A percentile compares a stretch with the other conserved stretches of the same genome.
These are phyloP conservation scores for Colletotrichum camelliae DNA, from an alignment of 2,329 filamentous ascomycete species.

Conservation along the genomic window DNA sequence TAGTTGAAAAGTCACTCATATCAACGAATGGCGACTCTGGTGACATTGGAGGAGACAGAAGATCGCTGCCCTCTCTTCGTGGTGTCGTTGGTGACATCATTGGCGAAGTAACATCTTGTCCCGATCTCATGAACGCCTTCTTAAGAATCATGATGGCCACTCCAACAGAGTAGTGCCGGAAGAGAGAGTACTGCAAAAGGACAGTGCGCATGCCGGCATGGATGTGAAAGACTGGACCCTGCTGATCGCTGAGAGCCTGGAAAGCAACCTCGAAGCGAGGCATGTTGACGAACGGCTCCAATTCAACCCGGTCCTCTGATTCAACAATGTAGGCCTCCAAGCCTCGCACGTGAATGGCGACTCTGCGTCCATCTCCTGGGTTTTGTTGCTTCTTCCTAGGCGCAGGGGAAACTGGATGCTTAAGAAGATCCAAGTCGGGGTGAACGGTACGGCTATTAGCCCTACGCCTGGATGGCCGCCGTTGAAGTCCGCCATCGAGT, in stretches of 20 bases:
- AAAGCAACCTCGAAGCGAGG: constrained; percentile 88
- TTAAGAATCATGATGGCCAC: constrained; percentile 79
- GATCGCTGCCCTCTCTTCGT: constrained; percentile 30
- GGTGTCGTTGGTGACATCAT: constrained; percentile 28
- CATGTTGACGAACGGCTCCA: constrained; percentile 84
- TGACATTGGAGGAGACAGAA: constrained; percentile 43
- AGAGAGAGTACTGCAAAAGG: constrained; percentile 87
- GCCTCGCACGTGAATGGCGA: constrained; percentile 81
- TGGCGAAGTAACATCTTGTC: constrained; percentile 38
- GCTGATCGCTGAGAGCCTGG: constrained; percentile 82
- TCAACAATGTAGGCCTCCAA: constrained; percentile 93
- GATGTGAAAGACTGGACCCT: constrained; percentile 87
- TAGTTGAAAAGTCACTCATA: constrained; percentile 37
- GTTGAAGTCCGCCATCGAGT: constrained; percentile 64
- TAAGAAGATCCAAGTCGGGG: constrained; percentile 70
- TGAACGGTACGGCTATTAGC: constrained; percentile 75
- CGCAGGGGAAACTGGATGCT: constrained; percentile 51
- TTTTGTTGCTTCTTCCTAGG: constrained; percentile 59
- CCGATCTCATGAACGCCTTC: constrained; percentile 68
- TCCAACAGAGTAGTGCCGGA: constrained; percentile 88
- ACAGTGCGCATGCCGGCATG: constrained; percentile 82
- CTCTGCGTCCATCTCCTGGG: constrained; percentile 77
- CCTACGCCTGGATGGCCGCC: constrained; percentile 68
- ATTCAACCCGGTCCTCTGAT: constrained; percentile 80
- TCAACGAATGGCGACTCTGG: constrained; percentile 33